Evolutionary conservation across 257 asterid genomes (phyloP).

Genomic region (Gardenia jasminoides): DNA sequence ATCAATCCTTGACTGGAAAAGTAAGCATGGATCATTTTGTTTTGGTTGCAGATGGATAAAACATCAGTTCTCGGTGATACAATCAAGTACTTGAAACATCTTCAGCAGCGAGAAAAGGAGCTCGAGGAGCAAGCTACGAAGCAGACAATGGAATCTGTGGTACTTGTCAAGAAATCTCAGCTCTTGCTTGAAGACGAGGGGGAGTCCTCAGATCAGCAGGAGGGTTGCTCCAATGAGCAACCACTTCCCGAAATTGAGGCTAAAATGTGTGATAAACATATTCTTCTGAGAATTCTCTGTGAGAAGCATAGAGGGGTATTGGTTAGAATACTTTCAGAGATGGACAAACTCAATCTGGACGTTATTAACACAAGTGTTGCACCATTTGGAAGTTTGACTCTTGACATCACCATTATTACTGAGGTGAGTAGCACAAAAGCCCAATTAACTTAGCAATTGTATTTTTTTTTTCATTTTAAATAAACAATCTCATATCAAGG

Average conservation of each 20-base stretch:
- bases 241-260: neutral
- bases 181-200: constrained; percentile 33
- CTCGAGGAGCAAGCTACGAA: neutral
- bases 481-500: too few species aligned
- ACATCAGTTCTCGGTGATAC: constrained; percentile 18
- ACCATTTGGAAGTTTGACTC: constrained; percentile 35
- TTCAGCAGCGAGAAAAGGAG: constrained; percentile 5
- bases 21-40: too few species aligned
- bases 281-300: constrained; percentile 17
- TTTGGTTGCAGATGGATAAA: constrained; percentile 16
- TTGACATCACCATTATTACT: constrained; percentile 20
- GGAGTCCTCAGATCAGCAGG: constrained; percentile 20
- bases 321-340: constrained; percentile 12
- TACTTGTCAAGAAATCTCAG: constrained; percentile 31
- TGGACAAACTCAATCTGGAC: constrained; percentile 19
- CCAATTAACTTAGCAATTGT: too few species aligned
- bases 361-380: constrained; percentile 18
- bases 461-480: too few species aligned
- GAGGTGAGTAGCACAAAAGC: neutral
- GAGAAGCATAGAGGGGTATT: constrained; percentile 21
- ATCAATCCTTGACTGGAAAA: constrained; percentile 6
- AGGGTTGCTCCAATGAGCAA: constrained; percentile 6
- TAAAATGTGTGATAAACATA: constrained; percentile 7
- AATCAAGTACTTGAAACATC: constrained; percentile 15
- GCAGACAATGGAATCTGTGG: neutral